phyloP scores from a whole-genome alignment of 257 asterid species.

The Solanum etuberosum region DNA sequence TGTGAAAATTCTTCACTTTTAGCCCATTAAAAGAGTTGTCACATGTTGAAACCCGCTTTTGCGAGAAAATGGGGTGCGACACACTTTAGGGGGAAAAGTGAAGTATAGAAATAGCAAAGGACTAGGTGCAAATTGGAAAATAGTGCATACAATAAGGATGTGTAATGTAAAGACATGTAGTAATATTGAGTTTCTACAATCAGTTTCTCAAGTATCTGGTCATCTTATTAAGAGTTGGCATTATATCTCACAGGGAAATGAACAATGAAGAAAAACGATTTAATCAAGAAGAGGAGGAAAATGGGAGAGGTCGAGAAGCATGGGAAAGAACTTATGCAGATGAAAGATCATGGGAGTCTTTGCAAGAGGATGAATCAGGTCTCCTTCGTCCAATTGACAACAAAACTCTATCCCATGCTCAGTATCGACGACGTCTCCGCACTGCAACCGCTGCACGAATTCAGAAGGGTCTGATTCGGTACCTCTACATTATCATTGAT shows the following conservation, averaged over 20 bases:
- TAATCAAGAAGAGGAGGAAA: constrained; percentile 52
- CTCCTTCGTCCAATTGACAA: constrained; percentile 86
- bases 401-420: constrained; percentile 81
- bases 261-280: constrained; percentile 33
- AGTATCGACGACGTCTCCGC: constrained; percentile 76
- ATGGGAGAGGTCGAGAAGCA: constrained; percentile 55
- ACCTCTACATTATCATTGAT: constrained; percentile 68
- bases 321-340: constrained; percentile 94
- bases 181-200: neutral
- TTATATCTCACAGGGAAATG: constrained; percentile 12
- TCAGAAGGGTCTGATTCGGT: constrained; percentile 93
- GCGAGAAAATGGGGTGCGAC: neutral
- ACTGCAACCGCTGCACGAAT: constrained; percentile 54
- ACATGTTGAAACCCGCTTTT: neutral
- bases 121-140: neutral
- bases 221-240: neutral
- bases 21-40: neutral
- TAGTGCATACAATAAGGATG: neutral
- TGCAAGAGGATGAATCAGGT: constrained; percentile 96
- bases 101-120: neutral
- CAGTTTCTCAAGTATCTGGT: neutral
- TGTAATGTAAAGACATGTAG: neutral
- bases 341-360: constrained; percentile 96
- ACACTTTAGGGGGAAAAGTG: neutral
- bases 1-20: neutral